A percentile compares a stretch with the other conserved stretches of the same genome.
Conservation (phyloP, 139 green algal genomes). For the Auxenochlorella pyrenoidosa region DNA sequence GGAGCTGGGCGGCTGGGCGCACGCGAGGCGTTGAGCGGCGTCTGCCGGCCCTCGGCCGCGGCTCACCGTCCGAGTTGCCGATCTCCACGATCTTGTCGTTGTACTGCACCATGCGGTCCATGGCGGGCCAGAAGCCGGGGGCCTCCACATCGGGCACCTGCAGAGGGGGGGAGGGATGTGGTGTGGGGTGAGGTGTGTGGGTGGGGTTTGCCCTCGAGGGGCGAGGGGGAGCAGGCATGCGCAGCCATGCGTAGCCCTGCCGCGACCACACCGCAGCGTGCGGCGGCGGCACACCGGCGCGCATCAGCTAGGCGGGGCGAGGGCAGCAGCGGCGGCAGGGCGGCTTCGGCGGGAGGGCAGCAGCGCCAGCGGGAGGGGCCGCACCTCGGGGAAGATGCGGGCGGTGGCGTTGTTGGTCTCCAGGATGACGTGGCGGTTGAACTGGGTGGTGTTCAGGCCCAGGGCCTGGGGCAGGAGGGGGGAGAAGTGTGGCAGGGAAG, state of each 20-base stretch:
- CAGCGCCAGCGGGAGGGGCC: neutral
- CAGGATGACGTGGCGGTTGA: constrained; percentile 99
- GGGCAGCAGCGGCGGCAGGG: too few species aligned
- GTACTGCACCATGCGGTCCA: constrained; percentile 85
- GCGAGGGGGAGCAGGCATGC: neutral
- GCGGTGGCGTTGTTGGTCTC: constrained; percentile 99
- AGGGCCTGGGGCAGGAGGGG: constrained; percentile 63
- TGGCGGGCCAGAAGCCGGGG: constrained; percentile 86
- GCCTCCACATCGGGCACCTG: constrained; percentile 84
- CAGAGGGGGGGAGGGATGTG: neutral
- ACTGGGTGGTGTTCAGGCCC: constrained; percentile 95
- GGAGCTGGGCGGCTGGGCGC: too few species aligned
- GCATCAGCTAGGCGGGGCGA: too few species aligned
- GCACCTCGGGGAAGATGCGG: constrained; percentile 96
- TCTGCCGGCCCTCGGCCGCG: too few species aligned
- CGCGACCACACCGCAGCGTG: too few species aligned
- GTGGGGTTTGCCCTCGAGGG: too few species aligned
- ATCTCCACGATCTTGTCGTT: constrained; percentile 88
- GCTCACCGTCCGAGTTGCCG: constrained; percentile 2
- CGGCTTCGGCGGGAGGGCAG: too few species aligned
- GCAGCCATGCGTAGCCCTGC: too few species aligned
- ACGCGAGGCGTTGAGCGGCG: too few species aligned
- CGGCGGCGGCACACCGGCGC: too few species aligned
- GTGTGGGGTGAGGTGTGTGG: neutral
- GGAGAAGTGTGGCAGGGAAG: neutral